phyloP scores from a whole-genome alignment of 176 grass and related monocot species.

The Phyllostachys edulis region DNA sequence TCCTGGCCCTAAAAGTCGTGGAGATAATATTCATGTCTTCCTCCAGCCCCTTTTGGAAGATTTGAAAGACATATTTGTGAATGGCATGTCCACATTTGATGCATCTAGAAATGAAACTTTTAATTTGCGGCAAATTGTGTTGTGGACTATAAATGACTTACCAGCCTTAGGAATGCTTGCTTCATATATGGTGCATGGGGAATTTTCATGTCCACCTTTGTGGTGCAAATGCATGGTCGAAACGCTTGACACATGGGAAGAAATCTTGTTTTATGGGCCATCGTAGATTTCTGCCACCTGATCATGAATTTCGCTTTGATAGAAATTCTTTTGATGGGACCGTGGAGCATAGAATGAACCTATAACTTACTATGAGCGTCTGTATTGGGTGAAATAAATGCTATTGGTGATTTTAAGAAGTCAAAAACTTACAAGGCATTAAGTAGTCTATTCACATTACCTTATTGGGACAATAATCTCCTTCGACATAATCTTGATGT shows the following conservation, averaged over 20 bases:
- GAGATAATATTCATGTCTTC: too few species aligned
- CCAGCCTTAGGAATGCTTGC: not conserved
- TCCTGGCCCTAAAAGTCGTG: too few species aligned
- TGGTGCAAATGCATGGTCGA: not conserved
- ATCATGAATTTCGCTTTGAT: not conserved
- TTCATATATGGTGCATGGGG: not conserved
- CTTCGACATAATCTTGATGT: not conserved
- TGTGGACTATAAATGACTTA: not conserved
- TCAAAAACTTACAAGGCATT: too few species aligned
- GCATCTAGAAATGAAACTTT: too few species aligned
- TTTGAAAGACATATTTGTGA: too few species aligned
- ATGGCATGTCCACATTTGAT: too few species aligned
- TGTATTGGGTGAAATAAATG: not conserved
- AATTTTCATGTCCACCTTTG: not conserved
- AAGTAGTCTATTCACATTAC: too few species aligned
- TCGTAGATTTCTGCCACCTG: not conserved
- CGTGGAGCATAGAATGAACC: not conserved
- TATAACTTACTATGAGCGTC: not conserved
- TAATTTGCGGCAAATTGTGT: too few species aligned
- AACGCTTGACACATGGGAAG: not conserved
- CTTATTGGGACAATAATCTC: too few species aligned
- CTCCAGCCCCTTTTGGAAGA: too few species aligned
- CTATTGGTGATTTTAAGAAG: not conserved
- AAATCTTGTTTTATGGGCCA: constrained; percentile 2
- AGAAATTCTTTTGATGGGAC: not conserved